A percentile compares a stretch with the other conserved stretches of the same genome.
Conservation (phyloP, 768 basidiomycete genomes). For the Tephrocybe sp. region DNA sequence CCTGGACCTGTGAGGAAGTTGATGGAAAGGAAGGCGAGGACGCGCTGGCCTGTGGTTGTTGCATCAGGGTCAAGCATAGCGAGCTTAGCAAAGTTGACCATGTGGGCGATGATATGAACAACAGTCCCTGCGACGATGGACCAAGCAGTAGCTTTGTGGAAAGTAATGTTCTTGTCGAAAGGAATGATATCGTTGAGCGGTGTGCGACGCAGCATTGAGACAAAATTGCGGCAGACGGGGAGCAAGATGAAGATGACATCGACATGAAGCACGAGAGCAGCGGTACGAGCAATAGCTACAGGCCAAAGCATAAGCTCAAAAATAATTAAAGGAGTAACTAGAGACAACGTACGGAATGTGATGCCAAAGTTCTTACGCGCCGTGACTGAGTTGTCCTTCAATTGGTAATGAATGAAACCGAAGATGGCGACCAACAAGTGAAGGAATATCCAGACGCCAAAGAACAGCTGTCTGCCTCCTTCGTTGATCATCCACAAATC, state of each 20-base stretch:
- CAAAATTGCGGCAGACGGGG: conserved; percentile 93
- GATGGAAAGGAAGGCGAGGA: conserved; percentile 69
- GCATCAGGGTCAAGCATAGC: conserved; percentile 55
- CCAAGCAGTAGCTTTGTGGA: conserved; percentile 92
- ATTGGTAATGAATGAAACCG: conserved; percentile 72
- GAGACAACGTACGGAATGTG: conserved; percentile 60
- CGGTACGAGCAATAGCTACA: conserved; percentile 79
- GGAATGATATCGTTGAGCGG: conserved; percentile 84
- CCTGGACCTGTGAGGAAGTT: conserved; percentile 86
- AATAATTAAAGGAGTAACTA: conserved; percentile 30
- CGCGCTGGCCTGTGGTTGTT: conserved; percentile 47
- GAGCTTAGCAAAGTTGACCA: conserved; percentile 77
- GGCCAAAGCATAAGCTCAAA: conserved; percentile 30
- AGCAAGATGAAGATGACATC: conserved; percentile 93
- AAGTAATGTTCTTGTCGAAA: conserved; percentile 89
- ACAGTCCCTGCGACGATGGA: conserved; percentile 75
- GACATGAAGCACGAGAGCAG: conserved; percentile 87
- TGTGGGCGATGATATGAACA: conserved; percentile 82
- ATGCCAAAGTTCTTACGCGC: conserved; percentile 72
- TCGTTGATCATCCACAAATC: conserved; percentile 94
- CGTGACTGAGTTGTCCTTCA: conserved; percentile 72
- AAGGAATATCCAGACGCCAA: conserved; percentile 75
- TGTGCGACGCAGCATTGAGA: conserved; percentile 83
- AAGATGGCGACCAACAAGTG: conserved; percentile 76
- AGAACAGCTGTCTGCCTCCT: conserved; percentile 77